Evolutionary conservation across 768 basidiomycete genomes (phyloP).

Genomic region (Russula compacta): DNA sequence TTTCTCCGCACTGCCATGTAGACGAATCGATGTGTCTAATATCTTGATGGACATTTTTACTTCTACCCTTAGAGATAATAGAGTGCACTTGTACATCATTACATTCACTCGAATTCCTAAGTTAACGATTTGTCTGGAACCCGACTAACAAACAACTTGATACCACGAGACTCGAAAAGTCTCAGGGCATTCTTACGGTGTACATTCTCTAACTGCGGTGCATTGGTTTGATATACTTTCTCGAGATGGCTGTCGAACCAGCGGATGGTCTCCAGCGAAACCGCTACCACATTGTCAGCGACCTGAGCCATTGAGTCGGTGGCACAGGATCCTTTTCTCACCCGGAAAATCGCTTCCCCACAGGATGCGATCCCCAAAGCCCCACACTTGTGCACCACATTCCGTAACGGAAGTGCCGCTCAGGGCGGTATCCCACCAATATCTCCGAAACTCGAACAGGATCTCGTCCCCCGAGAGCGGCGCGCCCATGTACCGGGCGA

Average conservation of each 20-base stretch:
- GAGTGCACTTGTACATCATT: background rate
- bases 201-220: slow-evolving; percentile 34
- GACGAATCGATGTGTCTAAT: background rate
- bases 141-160: background rate
- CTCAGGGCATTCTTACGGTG: slow-evolving; percentile 41
- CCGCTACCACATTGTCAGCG: slow-evolving; percentile 8
- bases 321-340: slow-evolving; percentile 23
- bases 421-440: slow-evolving; percentile 70
- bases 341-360: slow-evolving; percentile 78
- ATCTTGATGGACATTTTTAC: background rate
- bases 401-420: slow-evolving; percentile 45
- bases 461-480: slow-evolving; percentile 54
- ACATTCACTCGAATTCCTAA: background rate
- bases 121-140: background rate
- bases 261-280: slow-evolving; percentile 25
- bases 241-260: slow-evolving; percentile 44
- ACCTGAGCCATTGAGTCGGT: background rate
- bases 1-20: background rate
- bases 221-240: slow-evolving; percentile 27
- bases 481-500: slow-evolving; percentile 66
- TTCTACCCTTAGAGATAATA: background rate
- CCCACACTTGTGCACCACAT: slow-evolving; percentile 45
- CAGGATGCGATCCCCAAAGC: slow-evolving; percentile 42
- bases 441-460: slow-evolving; percentile 55
- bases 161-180: slow-evolving; percentile 32